Evolutionary conservation across 2,329 filamentous ascomycete genomes (phyloP), one percentile per base, ranked within the genome.

Genomic region (Trichoderma endophyticum): DNA sequence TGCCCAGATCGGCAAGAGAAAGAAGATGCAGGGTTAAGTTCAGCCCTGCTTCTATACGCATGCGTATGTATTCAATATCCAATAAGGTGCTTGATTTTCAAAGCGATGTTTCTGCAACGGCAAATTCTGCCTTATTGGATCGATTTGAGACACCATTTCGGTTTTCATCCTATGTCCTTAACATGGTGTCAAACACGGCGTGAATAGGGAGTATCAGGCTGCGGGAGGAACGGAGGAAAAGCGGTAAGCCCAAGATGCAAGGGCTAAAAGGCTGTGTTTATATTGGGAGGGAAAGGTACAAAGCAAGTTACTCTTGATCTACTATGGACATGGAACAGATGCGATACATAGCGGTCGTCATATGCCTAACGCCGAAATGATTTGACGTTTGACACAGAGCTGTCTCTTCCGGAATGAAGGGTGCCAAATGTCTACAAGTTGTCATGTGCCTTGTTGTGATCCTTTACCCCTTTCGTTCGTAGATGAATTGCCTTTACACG

Each of bases 1-100:
- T 80, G 96, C 96, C 83, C 96, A 98, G 86, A 93, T 99, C 83
- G 96, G 96, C 83, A 98, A 98, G 92, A 92, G 96, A 89, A 96
- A 91, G 88, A 97, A 97, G 90, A 92, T 94, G 86, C 90, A 93
- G 83, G 92, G 88, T 83, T 97, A 94, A 88, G 21, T 75, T 72
- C 72, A 51, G 30, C 28, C 56, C 67, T 70, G 21, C 39, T 48
- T 24, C 30, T 24, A 28, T 54, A 43, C 51, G 64, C 39, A 3
- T 63, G 32, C 34, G 18, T 65, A 59, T 36, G 48, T 54, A 66
- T 59, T 57, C 26, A 28, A 39, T 54, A 57, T 54, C 30, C 56
- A 59, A 51, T 36, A 54, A 51, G 61, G 21, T 59, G 24, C n/a
- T 36, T 71, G 24, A 24, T 14, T 34, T 65, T 51, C 36, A 56